Percentiles rank a stretch among this genome's conserved stretches.
Conservation (phyloP, 83 land plant genomes). For the Thuja plicata region DNA sequence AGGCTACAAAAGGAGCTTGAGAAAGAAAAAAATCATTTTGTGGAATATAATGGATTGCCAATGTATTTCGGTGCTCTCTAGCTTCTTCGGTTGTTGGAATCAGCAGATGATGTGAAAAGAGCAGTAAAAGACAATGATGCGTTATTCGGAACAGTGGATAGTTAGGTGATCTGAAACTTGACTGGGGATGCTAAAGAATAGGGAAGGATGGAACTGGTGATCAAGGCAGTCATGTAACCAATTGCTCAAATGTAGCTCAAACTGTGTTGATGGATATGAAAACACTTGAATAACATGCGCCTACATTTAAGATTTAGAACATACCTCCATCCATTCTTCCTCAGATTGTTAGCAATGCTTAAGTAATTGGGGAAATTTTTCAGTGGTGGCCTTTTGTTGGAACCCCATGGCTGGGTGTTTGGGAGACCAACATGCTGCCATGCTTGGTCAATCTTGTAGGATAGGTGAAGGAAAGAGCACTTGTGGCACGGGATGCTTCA, state of each 20-base stretch:
- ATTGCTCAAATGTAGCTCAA: constrained; percentile 94
- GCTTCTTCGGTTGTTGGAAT: constrained; percentile 87
- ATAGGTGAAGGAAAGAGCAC: constrained; percentile 96
- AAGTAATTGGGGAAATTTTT: constrained; percentile 67
- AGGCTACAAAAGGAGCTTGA: constrained; percentile 71
- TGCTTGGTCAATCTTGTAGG: constrained; percentile 41
- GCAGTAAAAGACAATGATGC: constrained; percentile 68
- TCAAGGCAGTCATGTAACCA: constrained; percentile 81
- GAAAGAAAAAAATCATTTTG: constrained; percentile 88
- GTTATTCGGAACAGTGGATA: constrained; percentile 91
- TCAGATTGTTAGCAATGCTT: constrained; percentile 83
- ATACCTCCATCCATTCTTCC: constrained; percentile 78
- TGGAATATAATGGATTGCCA: constrained; percentile 85
- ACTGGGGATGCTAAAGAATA: constrained; percentile 61
- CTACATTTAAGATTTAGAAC: constrained; percentile 57
- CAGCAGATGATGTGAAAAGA: constrained; percentile 67
- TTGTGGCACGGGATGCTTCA: constrained; percentile 97
- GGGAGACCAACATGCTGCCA: constrained; percentile 98
- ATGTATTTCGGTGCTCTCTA: constrained; percentile 79
- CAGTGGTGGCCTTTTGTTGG: constrained; percentile 87
- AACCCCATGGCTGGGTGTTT: constrained; percentile 85
- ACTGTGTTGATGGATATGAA: constrained; percentile 93
- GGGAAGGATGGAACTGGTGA: constrained; percentile 5
- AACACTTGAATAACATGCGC: constrained; percentile 76
- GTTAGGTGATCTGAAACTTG: constrained; percentile 96